Conservation (phyloP, 2,329 filamentous ascomycete genomes). For the Colletotrichum sp. region DNA sequence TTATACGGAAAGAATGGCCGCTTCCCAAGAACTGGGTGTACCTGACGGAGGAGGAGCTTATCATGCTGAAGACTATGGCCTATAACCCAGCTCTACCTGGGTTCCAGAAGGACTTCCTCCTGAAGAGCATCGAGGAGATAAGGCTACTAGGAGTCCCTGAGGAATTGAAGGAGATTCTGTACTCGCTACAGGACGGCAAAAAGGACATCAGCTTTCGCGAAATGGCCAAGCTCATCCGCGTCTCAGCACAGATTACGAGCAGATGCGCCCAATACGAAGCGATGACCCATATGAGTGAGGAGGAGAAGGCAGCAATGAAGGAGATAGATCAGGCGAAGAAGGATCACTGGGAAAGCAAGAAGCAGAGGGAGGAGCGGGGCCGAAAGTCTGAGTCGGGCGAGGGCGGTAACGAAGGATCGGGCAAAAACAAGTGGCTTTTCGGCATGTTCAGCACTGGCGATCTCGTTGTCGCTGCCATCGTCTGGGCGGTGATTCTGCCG, state of each 20-base stretch:
- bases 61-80: constrained; percentile 61
- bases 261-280: constrained; percentile 30
- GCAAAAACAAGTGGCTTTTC: constrained; percentile 21
- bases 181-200: constrained; percentile 60
- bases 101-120: constrained; percentile 63
- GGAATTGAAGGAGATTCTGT: constrained; percentile 65
- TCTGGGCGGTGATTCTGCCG: constrained; percentile 50
- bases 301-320: constrained; percentile 8
- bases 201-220: constrained; percentile 40
- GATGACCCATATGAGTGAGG: constrained; percentile 14
- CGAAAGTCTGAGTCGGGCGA: constrained; percentile 11
- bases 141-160: constrained; percentile 72
- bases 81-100: constrained; percentile 65
- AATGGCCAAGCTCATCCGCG: constrained; percentile 63
- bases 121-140: constrained; percentile 65
- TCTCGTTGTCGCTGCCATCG: constrained; percentile 53
- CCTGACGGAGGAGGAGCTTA: constrained; percentile 48
- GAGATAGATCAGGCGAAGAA: constrained; percentile 18
- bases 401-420: constrained; percentile 20
- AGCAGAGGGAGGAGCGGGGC: constrained; percentile 27
- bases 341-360: constrained; percentile 27
- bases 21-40: constrained; percentile 53
- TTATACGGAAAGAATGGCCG: constrained; percentile 31
- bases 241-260: constrained; percentile 62
- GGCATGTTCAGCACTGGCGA: constrained; percentile 22